Conservation (phyloP, 257 asterid species). For the Agastache rugosa region DNA sequence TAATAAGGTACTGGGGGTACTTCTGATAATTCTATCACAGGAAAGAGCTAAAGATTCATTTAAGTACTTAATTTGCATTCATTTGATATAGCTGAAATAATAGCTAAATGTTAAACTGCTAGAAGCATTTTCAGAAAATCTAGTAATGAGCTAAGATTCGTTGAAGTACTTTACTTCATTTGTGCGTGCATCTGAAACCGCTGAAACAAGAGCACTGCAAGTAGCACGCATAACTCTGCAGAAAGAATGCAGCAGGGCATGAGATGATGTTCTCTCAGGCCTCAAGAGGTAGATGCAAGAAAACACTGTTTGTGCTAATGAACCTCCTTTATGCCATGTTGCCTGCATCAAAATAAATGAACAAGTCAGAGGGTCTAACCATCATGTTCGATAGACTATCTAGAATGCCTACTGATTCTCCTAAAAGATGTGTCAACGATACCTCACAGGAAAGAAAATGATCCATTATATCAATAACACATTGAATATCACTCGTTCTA, state of each 20-base stretch:
- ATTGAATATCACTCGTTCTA: constrained; percentile 69
- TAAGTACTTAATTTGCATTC: constrained; percentile 54
- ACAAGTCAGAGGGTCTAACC: constrained; percentile 20
- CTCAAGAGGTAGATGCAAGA: constrained; percentile 94
- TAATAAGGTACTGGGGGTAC: neutral
- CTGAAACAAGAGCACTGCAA: constrained; percentile 86
- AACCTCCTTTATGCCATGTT: constrained; percentile 99
- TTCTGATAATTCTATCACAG: constrained; percentile 9
- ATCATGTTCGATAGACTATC: constrained; percentile 20
- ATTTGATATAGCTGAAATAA: constrained; percentile 62
- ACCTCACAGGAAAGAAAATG: constrained; percentile 99
- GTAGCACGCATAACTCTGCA: constrained; percentile 83
- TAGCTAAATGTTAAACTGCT: constrained; percentile 33
- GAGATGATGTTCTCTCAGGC: constrained; percentile 88
- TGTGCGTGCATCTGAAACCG: constrained; percentile 88
- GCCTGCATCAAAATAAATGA: constrained; percentile 62
- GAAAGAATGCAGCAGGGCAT: constrained; percentile 85
- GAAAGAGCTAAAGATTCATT: constrained; percentile 28
- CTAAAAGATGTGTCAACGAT: constrained; percentile 30
- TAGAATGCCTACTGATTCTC: neutral
- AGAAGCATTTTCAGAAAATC: constrained; percentile 12
- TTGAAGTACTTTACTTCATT: constrained; percentile 89
- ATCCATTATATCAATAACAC: constrained; percentile 86
- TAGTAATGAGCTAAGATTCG: constrained; percentile 42
- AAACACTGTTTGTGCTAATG: constrained; percentile 91